phyloP scores from a whole-genome alignment of 768 basidiomycete genomes.

The Macrolepiota fuliginosa region DNA sequence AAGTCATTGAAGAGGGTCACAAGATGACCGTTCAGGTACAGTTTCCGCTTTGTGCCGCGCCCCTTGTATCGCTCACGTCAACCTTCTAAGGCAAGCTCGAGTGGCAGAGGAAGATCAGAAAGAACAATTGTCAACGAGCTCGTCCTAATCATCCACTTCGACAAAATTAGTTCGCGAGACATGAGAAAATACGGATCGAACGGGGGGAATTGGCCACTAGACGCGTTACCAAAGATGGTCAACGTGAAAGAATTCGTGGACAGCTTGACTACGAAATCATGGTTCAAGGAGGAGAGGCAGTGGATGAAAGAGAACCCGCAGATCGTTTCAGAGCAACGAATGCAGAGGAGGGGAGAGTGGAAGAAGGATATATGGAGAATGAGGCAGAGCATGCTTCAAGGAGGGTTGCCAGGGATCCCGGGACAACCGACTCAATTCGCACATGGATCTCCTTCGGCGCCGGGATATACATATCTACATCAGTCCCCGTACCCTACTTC shows the following conservation, averaged over 20 bases:
- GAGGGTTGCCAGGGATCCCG: neutral
- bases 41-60: conserved; percentile 3
- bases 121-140: conserved; percentile 24
- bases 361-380: conserved; percentile 2
- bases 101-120: conserved; percentile 24
- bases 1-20: conserved; percentile 30
- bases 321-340: neutral
- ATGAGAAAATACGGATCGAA: neutral
- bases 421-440: neutral
- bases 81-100: conserved; percentile 22
- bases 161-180: neutral
- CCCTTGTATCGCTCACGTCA: neutral
- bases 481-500: neutral
- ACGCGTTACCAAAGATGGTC: conserved; percentile 15
- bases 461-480: neutral
- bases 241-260: conserved; percentile 19
- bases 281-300: conserved; percentile 18
- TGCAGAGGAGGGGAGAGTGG: conserved; percentile 1
- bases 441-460: neutral
- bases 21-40: conserved; percentile 31
- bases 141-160: conserved; percentile 22
- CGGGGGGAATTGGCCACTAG: neutral
- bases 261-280: conserved; percentile 10
- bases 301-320: conserved; percentile 11
- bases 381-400: neutral